A percentile compares a stretch with the other conserved stretches of the same genome.
These are phyloP conservation scores for Thraustotheca clavata DNA, from an alignment of 352 stramenopile species.

Conservation along the genomic window DNA sequence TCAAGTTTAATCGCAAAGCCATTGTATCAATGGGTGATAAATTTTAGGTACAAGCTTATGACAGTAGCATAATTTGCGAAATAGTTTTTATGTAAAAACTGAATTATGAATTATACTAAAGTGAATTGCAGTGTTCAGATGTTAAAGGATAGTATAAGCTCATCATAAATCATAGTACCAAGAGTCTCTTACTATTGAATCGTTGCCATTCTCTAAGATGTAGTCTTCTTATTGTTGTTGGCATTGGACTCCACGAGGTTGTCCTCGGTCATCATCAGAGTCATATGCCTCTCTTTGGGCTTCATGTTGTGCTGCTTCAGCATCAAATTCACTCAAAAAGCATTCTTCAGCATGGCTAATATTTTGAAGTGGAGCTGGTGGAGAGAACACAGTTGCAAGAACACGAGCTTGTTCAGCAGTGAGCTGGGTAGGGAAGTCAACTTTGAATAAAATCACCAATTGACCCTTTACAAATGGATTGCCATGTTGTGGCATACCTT, in stretches of 20 bases:
- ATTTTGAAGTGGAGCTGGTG: constrained; percentile 38
- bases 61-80: too few relatives aligned
- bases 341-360: constrained; percentile 60
- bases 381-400: constrained; percentile 51
- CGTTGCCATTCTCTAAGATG: constrained; percentile 7
- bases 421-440: constrained; percentile 92
- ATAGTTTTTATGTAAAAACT: too few relatives aligned
- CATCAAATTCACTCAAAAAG: constrained; percentile 90
- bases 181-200: too few relatives aligned
- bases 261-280: constrained; percentile 90
- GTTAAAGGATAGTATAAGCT: too few relatives aligned
- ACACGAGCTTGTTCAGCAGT: constrained; percentile 66
- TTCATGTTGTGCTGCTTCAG: constrained; percentile 79
- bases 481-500: constrained; percentile 97
- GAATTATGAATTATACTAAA: too few relatives aligned
- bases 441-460: constrained; percentile 96
- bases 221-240: constrained; percentile 72
- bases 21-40: too few relatives aligned
- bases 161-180: too few relatives aligned
- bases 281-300: constrained; percentile 74
- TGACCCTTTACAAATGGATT: constrained; percentile 97
- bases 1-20: too few relatives aligned
- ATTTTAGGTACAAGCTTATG: too few relatives aligned
- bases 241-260: constrained; percentile 75
- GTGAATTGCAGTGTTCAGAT: too few relatives aligned